These are phyloP conservation scores for Metarhizium rileyi DNA, from an alignment of 2,329 filamentous ascomycete genomes.

Conservation along the genomic window DNA sequence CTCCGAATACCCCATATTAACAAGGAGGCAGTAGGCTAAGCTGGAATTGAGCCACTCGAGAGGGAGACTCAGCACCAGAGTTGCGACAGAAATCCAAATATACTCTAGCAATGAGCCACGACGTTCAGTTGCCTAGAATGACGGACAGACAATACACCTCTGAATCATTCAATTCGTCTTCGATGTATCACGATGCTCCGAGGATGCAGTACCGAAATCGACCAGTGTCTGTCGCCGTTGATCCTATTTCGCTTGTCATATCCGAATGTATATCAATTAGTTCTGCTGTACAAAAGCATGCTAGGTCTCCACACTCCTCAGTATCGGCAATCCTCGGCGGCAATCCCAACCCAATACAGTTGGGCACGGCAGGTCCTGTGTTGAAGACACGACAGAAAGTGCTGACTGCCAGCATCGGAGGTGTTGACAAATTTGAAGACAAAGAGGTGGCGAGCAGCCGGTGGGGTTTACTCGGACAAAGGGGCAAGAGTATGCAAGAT, in stretches of 20 bases:
- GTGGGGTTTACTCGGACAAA: slow-evolving; percentile 91
- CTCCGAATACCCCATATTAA: not conserved
- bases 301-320: slow-evolving; percentile 89
- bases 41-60: not conserved
- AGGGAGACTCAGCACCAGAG: not conserved
- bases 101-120: slow-evolving; percentile 3
- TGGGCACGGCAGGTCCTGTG: slow-evolving; percentile 37
- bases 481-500: slow-evolving; percentile 94
- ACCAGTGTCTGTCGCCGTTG: slow-evolving; percentile 70
- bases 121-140: not conserved
- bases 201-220: slow-evolving; percentile 51
- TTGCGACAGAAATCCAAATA: not conserved
- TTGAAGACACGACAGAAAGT: slow-evolving; percentile 32
- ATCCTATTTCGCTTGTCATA: slow-evolving; percentile 86
- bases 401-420: slow-evolving; percentile 20
- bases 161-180: not conserved
- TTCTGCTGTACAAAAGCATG: slow-evolving; percentile 95
- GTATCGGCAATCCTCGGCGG: slow-evolving; percentile 92
- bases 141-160: not conserved
- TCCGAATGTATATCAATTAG: slow-evolving; percentile 99
- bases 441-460: slow-evolving; percentile 54
- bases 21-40: not conserved
- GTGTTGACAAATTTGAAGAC: slow-evolving; percentile 38
- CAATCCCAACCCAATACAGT: slow-evolving; percentile 47
- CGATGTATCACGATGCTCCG: slow-evolving; percentile 20